These are phyloP conservation scores for Thelephora ganbajun DNA, from an alignment of 768 basidiomycete genomes.

Conservation along the genomic window DNA sequence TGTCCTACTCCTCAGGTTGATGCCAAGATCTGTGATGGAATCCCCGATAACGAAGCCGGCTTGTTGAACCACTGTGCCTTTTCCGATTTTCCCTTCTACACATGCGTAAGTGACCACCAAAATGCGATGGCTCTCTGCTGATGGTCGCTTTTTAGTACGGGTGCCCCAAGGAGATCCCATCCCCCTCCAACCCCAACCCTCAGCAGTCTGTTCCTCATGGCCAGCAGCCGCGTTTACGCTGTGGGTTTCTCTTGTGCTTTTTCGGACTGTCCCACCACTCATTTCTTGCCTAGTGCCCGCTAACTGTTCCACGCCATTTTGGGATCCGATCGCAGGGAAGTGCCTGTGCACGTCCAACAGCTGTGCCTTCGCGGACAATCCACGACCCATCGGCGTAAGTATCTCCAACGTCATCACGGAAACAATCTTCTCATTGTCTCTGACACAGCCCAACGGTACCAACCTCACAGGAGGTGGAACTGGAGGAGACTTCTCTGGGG, in stretches of 20 bases:
- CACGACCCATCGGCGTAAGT: slow-evolving; percentile 52
- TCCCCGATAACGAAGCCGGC: slow-evolving; percentile 52
- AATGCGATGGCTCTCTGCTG: not conserved
- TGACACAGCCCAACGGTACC: slow-evolving; percentile 43
- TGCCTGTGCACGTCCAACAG: slow-evolving; percentile 44
- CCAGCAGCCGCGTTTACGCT: slow-evolving; percentile 33
- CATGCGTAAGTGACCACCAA: slow-evolving; percentile 38
- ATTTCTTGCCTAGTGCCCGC: slow-evolving; percentile 32
- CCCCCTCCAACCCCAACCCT: slow-evolving; percentile 51
- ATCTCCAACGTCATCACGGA: slow-evolving; percentile 1
- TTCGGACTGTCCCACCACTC: not conserved
- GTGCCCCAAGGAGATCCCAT: slow-evolving; percentile 43
- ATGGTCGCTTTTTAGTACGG: slow-evolving; percentile 39
- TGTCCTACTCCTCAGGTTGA: slow-evolving; percentile 53
- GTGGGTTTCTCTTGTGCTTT: slow-evolving; percentile 24
- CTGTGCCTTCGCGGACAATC: slow-evolving; percentile 52
- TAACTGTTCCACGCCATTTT: slow-evolving; percentile 69
- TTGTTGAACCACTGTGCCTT: slow-evolving; percentile 49
- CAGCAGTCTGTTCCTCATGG: slow-evolving; percentile 35
- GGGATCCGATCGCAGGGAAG: slow-evolving; percentile 57
- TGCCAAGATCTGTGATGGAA: slow-evolving; percentile 62
- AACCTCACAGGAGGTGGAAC: slow-evolving; percentile 53
- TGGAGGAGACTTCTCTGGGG: slow-evolving; percentile 20
- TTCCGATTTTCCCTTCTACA: slow-evolving; percentile 66
- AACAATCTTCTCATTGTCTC: slow-evolving; percentile 4